phyloP scores from a whole-genome alignment of 2,329 filamentous ascomycete genomes.

The Mycogone perniciosa region DNA sequence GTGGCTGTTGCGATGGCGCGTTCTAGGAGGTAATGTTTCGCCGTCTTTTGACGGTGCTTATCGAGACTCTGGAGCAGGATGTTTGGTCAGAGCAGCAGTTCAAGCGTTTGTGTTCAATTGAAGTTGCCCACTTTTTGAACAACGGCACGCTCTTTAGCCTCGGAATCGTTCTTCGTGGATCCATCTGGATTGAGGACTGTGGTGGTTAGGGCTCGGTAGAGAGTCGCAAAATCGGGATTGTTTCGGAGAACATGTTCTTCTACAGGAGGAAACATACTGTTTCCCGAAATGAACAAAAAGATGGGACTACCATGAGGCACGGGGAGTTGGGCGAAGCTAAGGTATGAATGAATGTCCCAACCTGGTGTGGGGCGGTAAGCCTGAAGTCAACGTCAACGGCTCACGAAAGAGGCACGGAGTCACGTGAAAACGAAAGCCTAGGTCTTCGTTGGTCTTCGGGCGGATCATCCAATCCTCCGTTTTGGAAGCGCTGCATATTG shows the following conservation, averaged over 20 bases:
- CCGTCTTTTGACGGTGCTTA: constrained; percentile 39
- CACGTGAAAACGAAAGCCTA: constrained; percentile 25
- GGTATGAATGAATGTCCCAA: constrained; percentile 3
- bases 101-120: not conserved
- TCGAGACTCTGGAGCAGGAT: constrained; percentile 39
- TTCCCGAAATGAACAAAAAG: not conserved
- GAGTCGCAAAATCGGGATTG: constrained; percentile 54
- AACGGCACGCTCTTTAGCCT: constrained; percentile 42
- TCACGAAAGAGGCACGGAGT: constrained; percentile 29
- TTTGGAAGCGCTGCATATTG: not conserved
- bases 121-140: constrained; percentile 39
- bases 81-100: not conserved
- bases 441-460: not conserved
- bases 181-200: constrained; percentile 51
- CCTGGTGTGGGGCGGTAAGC: constrained; percentile 1
- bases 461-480: constrained; percentile 20
- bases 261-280: constrained; percentile 51
- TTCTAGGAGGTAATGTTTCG: constrained; percentile 46
- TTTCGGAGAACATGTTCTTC: constrained; percentile 47
- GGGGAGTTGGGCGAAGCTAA: not conserved
- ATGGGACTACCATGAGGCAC: not conserved
- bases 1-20: constrained; percentile 43
- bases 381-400: not conserved
- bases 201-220: constrained; percentile 50
- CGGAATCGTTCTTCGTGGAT: constrained; percentile 47